Percentiles rank a stretch among this genome's conserved stretches.
Evolutionary conservation across 768 basidiomycete genomes (phyloP).

Genomic region (Naematelia encephala): DNA sequence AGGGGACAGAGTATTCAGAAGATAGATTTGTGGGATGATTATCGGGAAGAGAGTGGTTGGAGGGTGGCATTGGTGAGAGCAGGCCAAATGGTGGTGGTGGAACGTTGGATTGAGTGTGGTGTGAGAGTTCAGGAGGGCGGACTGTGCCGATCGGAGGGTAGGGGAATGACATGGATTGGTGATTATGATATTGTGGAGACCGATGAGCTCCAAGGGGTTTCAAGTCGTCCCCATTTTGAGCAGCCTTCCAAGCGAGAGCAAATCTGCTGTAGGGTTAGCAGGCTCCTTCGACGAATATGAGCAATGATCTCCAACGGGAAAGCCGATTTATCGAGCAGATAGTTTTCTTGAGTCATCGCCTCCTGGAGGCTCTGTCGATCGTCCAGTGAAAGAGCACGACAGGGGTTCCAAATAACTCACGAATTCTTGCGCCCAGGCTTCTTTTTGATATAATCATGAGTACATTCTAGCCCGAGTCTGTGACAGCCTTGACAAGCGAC

Average conservation of each 20-base stretch:
- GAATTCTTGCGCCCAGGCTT: conserved; percentile 44
- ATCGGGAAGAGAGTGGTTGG: not conserved
- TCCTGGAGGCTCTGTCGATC: too few relatives aligned
- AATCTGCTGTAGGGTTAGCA: not conserved
- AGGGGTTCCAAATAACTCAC: conserved; percentile 24
- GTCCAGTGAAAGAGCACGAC: too few relatives aligned
- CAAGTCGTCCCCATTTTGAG: not conserved
- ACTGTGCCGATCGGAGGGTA: not conserved
- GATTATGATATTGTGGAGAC: not conserved
- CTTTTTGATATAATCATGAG: conserved; percentile 36
- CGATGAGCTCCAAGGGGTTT: not conserved
- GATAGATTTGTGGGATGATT: not conserved
- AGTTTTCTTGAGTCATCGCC: too few relatives aligned
- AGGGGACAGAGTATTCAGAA: not conserved
- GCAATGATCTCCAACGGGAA: too few relatives aligned
- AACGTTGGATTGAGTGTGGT: not conserved
- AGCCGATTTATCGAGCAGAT: too few relatives aligned
- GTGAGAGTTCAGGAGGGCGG: not conserved
- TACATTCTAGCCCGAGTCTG: conserved; percentile 31
- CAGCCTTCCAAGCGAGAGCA: conserved; percentile 4
- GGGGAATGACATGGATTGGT: not conserved
- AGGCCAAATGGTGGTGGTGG: not conserved
- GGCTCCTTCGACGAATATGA: not conserved
- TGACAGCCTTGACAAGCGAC: conserved; percentile 33
- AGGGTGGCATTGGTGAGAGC: not conserved